Percentiles rank a stretch among this genome's conserved stretches.
phyloP scores from a whole-genome alignment of 2,329 filamentous ascomycete genomes.

The Fusarium sp. region DNA sequence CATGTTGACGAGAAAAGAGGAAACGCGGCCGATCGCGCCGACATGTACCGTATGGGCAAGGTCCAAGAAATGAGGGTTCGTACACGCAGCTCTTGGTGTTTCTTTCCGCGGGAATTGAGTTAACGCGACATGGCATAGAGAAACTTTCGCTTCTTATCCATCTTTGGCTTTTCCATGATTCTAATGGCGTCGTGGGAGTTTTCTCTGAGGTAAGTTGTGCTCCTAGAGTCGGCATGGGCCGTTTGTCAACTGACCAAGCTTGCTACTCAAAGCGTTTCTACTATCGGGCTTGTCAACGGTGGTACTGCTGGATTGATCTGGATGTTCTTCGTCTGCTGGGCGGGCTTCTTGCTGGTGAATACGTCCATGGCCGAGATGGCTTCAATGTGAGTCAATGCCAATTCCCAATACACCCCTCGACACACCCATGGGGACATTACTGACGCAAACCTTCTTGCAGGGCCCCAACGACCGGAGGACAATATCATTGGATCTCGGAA shows the following conservation, averaged over 20 bases:
- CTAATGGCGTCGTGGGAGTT: slow-evolving; percentile 60
- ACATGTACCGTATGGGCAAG: slow-evolving; percentile 42
- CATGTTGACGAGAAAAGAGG: slow-evolving; percentile 38
- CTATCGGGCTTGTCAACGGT: slow-evolving; percentile 52
- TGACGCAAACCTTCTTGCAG: slow-evolving; percentile 7
- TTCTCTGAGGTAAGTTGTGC: slow-evolving; percentile 47
- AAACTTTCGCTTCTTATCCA: slow-evolving; percentile 59
- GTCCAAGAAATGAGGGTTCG: slow-evolving; percentile 39
- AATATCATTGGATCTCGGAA: slow-evolving; percentile 70
- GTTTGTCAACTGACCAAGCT: background rate
- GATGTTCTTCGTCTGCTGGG: slow-evolving; percentile 54
- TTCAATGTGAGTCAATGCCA: slow-evolving; percentile 50
- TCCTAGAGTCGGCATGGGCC: accelerated
- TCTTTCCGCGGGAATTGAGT: background rate
- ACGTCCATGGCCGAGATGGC: slow-evolving; percentile 62
- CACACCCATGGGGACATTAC: background rate
- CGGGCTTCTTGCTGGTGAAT: slow-evolving; percentile 53
- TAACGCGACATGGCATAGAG: slow-evolving; percentile 41
- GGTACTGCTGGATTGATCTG: slow-evolving; percentile 60
- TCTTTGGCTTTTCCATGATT: slow-evolving; percentile 60
- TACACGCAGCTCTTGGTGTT: background rate
- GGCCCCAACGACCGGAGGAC: slow-evolving; percentile 67
- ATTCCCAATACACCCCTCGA: background rate
- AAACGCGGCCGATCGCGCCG: slow-evolving; percentile 34
- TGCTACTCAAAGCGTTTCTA: slow-evolving; percentile 20